Percentiles rank a stretch among this genome's conserved stretches.
Conservation (phyloP, 441 rosid species). For the Gossypium davidsonii region DNA sequence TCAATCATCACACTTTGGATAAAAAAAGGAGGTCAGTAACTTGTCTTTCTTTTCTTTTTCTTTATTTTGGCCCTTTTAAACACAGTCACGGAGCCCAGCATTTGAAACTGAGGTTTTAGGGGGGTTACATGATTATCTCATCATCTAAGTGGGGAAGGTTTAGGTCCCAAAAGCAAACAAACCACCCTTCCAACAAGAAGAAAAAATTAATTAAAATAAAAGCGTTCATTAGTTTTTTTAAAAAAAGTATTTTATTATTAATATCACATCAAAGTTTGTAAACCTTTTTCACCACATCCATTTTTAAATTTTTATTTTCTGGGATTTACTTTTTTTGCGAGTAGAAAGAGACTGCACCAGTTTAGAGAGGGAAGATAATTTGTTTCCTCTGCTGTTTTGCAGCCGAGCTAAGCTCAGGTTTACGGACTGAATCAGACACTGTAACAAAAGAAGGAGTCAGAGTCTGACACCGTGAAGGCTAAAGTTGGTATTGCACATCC, state of each 20-base stretch:
- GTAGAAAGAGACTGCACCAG: slow-evolving; percentile 40
- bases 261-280: slow-evolving; percentile 10
- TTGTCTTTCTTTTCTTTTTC: neutral
- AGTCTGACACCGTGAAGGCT: neutral
- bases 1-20: slow-evolving; percentile 40
- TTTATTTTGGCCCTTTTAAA: neutral
- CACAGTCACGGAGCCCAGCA: slow-evolving; percentile 23
- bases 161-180: slow-evolving; percentile 39
- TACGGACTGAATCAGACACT: slow-evolving; percentile 16
- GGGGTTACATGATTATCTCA: slow-evolving; percentile 70
- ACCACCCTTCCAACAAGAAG: slow-evolving; percentile 12
- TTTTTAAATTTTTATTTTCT: neutral
- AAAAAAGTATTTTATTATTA: slow-evolving; percentile 1
- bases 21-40: slow-evolving; percentile 11
- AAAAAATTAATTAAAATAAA: neutral
- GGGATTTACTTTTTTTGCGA: slow-evolving; percentile 5
- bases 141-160: slow-evolving; percentile 62
- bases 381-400: slow-evolving; percentile 21
- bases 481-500: neutral
- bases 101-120: slow-evolving; percentile 28
- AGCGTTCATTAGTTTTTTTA: neutral
- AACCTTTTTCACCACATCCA: slow-evolving; percentile 3
- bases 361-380: slow-evolving; percentile 20
- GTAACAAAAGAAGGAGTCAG: neutral
- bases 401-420: slow-evolving; percentile 1